phyloP scores from a whole-genome alignment of 176 grass and related monocot species.

The Alopecurus myosuroides region DNA sequence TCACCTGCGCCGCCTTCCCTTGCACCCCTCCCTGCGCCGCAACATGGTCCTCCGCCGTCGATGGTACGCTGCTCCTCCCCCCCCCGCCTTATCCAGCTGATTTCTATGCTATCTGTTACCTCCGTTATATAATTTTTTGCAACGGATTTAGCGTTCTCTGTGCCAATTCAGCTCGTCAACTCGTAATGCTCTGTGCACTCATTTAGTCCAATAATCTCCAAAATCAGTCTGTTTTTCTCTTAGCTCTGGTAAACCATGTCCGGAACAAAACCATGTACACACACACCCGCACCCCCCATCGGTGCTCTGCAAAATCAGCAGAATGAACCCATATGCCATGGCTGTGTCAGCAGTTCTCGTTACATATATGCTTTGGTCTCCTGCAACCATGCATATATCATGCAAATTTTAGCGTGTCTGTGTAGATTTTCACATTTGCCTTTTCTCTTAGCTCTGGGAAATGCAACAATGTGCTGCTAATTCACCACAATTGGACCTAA shows the following conservation, averaged over 20 bases:
- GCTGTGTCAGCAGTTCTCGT: too few relatives aligned
- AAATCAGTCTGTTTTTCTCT: too few relatives aligned
- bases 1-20: conserved; percentile 1
- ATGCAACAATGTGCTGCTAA: not conserved
- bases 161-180: not conserved
- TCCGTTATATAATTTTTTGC: too few relatives aligned
- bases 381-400: not conserved
- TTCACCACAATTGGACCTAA: not conserved
- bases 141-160: not conserved
- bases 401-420: not conserved
- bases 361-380: not conserved
- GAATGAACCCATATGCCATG: not conserved
- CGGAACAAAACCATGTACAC: too few relatives aligned
- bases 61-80: not conserved
- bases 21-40: not conserved
- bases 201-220: not conserved
- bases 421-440: not conserved
- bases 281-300: too few relatives aligned
- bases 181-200: too few relatives aligned
- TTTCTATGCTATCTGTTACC: not conserved
- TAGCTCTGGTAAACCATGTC: too few relatives aligned
- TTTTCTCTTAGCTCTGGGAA: not conserved
- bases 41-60: not conserved
- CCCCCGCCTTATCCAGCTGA: not conserved
- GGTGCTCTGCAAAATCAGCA: not conserved